These are phyloP conservation scores for Serpula lacrymans DNA, from an alignment of 768 basidiomycete species.

Conservation along the genomic window DNA sequence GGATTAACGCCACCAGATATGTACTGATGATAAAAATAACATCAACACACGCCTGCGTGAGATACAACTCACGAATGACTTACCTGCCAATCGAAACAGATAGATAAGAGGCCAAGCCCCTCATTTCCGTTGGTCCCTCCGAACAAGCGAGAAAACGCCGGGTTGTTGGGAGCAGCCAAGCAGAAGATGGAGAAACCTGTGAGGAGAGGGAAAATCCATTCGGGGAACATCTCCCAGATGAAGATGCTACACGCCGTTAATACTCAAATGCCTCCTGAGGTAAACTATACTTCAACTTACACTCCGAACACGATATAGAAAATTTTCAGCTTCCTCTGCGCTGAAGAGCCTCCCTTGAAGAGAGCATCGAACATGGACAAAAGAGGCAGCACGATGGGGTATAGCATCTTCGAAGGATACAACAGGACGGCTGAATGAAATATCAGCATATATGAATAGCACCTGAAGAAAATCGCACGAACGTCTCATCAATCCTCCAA, in stretches of 20 bases:
- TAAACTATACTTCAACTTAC: constrained; percentile 14
- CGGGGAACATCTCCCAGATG: constrained; percentile 19
- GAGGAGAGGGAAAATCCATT: constrained; percentile 21
- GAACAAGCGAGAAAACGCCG: constrained; percentile 58
- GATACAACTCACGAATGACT: too few species aligned
- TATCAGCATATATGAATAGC: neutral
- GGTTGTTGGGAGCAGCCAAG: constrained; percentile 44
- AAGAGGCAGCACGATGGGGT: constrained; percentile 43
- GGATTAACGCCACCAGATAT: constrained; percentile 35
- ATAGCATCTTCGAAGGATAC: constrained; percentile 54
- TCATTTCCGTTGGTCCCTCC: constrained; percentile 62
- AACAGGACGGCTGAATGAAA: constrained; percentile 35
- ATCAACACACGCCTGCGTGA: constrained; percentile 17
- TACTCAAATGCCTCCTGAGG: neutral
- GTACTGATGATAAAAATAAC: constrained; percentile 11
- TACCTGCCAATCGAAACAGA: constrained; percentile 62
- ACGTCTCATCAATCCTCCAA: constrained; percentile 46
- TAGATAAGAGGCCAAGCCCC: constrained; percentile 49
- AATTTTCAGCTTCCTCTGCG: constrained; percentile 37
- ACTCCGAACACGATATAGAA: constrained; percentile 46
- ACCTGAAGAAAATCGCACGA: constrained; percentile 6
- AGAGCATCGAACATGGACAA: constrained; percentile 48
- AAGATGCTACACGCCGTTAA: constrained; percentile 33
- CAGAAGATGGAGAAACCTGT: constrained; percentile 63
- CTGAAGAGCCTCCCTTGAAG: constrained; percentile 33